Conservation (phyloP, 352 stramenopile species). For the Pseudoperonospora humuli region DNA sequence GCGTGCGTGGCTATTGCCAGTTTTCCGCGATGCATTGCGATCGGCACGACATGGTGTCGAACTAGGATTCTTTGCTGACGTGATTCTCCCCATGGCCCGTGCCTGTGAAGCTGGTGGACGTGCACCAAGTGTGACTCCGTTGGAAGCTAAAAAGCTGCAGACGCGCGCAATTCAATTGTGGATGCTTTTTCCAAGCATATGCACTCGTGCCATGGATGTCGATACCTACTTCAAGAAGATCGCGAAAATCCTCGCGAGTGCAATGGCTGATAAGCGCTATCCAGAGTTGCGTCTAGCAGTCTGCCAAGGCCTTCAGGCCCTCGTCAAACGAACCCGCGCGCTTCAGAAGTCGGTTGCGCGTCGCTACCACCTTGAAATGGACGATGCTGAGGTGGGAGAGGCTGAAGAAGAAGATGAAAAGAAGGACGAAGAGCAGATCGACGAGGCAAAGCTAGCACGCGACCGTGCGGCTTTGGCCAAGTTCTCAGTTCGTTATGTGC, state of each 20-base stretch:
- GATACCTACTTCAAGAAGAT: constrained; percentile 80
- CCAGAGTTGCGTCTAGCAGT: constrained; percentile 74
- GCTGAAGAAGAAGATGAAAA: constrained; percentile 32
- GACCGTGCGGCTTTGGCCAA: constrained; percentile 74
- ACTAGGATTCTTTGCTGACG: constrained; percentile 67
- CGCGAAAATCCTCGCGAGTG: constrained; percentile 79
- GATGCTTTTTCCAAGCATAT: constrained; percentile 77
- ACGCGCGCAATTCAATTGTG: constrained; percentile 77
- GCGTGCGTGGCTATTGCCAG: constrained; percentile 71
- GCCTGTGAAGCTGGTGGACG: constrained; percentile 61
- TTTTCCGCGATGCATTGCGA: constrained; percentile 65
- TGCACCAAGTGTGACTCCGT: constrained; percentile 53
- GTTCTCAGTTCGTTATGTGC: constrained; percentile 76
- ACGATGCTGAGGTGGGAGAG: constrained; percentile 34
- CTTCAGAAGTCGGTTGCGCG: constrained; percentile 29
- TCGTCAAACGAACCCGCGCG: constrained; percentile 67
- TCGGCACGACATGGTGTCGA: constrained; percentile 32
- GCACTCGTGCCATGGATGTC: constrained; percentile 60
- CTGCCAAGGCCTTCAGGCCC: constrained; percentile 76
- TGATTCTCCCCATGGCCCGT: constrained; percentile 61
- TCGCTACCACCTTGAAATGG: constrained; percentile 38
- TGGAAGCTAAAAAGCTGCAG: constrained; percentile 69
- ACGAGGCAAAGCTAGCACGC: constrained; percentile 66
- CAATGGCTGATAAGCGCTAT: constrained; percentile 83
- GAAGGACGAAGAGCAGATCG: constrained; percentile 48